A percentile compares a stretch with the other conserved stretches of the same genome.
Evolutionary conservation across 768 basidiomycete species (phyloP).

Genomic region (Pleurotus salmoneostramineus): DNA sequence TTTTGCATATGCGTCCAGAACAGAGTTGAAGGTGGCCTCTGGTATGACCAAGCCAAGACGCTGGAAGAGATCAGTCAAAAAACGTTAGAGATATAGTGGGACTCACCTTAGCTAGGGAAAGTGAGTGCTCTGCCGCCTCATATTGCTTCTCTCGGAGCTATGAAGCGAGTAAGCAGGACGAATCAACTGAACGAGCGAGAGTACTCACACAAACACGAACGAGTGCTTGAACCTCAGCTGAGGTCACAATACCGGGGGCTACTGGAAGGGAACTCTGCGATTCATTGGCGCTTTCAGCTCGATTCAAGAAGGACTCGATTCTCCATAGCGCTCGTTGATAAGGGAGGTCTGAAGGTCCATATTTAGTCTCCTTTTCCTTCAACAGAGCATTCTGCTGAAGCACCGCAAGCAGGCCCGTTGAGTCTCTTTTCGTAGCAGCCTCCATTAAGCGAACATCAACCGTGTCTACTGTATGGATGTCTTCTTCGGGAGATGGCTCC

Average conservation of each 20-base stretch:
- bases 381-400: constrained; percentile 6
- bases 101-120: constrained; percentile 54
- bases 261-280: constrained; percentile 19
- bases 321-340: background rate
- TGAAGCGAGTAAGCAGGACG: constrained; percentile 6
- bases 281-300: background rate
- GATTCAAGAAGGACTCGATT: background rate
- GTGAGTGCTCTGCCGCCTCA: constrained; percentile 40
- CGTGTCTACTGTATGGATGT: constrained; percentile 27
- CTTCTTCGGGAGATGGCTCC: constrained; percentile 23
- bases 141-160: constrained; percentile 48
- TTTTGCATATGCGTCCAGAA: constrained; percentile 48
- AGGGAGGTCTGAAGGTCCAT: background rate
- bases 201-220: constrained; percentile 45
- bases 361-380: constrained; percentile 10
- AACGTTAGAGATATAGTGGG: background rate
- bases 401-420: constrained; percentile 4
- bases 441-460: constrained; percentile 29
- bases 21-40: constrained; percentile 36
- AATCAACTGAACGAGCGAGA: background rate
- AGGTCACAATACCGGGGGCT: constrained; percentile 43
- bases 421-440: constrained; percentile 2
- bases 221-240: constrained; percentile 51
- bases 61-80: constrained; percentile 20
- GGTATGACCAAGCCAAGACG: constrained; percentile 37